Evolutionary conservation across 306 rosid species (phyloP), one percentile per base, ranked within the genome.

Genomic region (barrel medic (Medicago truncatula)): DNA sequence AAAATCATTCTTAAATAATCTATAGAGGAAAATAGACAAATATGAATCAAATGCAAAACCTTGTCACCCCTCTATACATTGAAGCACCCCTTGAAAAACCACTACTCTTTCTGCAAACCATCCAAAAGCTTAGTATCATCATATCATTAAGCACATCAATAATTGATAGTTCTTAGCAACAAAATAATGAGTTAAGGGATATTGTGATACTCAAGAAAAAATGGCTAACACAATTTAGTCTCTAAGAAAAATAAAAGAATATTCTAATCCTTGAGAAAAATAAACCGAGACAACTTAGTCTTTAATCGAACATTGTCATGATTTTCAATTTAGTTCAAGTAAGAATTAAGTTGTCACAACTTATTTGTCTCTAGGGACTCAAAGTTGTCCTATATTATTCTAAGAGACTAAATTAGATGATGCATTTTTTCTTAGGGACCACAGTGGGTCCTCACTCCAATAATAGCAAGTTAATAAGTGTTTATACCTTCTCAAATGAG

Each of bases 81-180:
- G 98, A 93, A n/a, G 97, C 98, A 21, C 98, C 98, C 77, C 98
- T 84, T 11, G 98, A 93, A 85, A 93, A 93, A 17, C 97, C 98
- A 83, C 96, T 93, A 72, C 98, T 93, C 84, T 88, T 93, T 83
- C 98, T 93, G 85, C 76, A 89, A 80, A 68, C 9, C 7, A 84
- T 56, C 68, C 63, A 73, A 4, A 16, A 62, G 5, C 54, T 53
- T 40, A 72, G 65, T 50, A 2, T 47, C 54, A 70, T 50, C 36
- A 81, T 31, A 49, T 69, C 40, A 77, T 78, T 17, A 25, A 71
- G 8, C 50, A 79, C 15, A 14, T 4, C 16, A 68, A 20, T 66
- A 17, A 34, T 17, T 34, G 13, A 20, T 4, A 67, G 23, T 17
- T 56, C 13, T 17, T 69, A 41, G 34, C 46, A 73, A n/a, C 47